A percentile compares a stretch with the other conserved stretches of the same genome.
Evolutionary conservation across 352 stramenopile genomes (phyloP).

Genomic region (Plasmopara muralis): DNA sequence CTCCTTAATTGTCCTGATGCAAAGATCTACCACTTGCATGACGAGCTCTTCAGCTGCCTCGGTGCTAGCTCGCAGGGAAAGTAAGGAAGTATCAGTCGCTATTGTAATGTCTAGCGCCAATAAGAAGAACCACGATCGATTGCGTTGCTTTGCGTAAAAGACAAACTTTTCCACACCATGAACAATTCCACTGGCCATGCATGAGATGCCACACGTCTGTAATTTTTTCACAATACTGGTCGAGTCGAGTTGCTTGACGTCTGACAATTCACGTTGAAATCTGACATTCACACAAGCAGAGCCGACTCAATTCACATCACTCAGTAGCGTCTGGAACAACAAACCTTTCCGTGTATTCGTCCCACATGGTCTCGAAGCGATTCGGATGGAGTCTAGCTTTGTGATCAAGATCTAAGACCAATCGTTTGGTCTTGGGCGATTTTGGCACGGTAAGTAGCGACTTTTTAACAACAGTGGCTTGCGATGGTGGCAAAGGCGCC

Average conservation of each 20-base stretch:
- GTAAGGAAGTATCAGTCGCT: constrained; percentile 26
- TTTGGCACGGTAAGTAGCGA: constrained; percentile 12
- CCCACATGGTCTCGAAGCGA: constrained; percentile 71
- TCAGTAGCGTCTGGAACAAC: background rate
- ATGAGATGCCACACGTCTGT: constrained; percentile 39
- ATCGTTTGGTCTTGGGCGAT: constrained; percentile 5
- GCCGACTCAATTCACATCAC: background rate
- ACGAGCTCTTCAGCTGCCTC: constrained; percentile 42
- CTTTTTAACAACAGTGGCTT: constrained; percentile 6
- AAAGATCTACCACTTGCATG: constrained; percentile 34
- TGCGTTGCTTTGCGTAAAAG: constrained; percentile 61
- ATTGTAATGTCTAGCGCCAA: constrained; percentile 41
- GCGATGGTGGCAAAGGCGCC: constrained; percentile 14
- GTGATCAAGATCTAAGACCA: constrained; percentile 36
- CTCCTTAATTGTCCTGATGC: constrained; percentile 18
- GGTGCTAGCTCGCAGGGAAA: constrained; percentile 43
- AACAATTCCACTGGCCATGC: constrained; percentile 70
- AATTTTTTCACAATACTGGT: constrained; percentile 29
- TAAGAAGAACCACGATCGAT: constrained; percentile 46
- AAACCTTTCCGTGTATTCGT: constrained; percentile 65
- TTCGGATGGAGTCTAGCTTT: constrained; percentile 45
- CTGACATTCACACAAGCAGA: constrained; percentile 14
- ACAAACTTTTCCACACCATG: constrained; percentile 67
- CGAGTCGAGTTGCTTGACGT: constrained; percentile 15
- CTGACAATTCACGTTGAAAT: constrained; percentile 24